phyloP scores from a whole-genome alignment of 257 asterid species.

The Fraxinus quadrangulata region DNA sequence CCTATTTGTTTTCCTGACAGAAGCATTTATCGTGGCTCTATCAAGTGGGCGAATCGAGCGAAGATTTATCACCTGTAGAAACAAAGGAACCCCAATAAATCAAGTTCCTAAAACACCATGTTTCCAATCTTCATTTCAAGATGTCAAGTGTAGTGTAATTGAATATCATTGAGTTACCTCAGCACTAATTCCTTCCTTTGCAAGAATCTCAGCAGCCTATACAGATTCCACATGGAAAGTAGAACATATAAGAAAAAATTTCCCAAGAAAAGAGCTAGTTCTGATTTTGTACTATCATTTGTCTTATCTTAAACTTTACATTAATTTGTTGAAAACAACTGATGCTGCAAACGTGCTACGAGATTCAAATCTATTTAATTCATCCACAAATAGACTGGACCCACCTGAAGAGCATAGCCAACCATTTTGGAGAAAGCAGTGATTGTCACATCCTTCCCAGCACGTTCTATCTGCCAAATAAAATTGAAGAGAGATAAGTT shows the following conservation, averaged over 20 bases:
- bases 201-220: slow-evolving; percentile 82
- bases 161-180: slow-evolving; percentile 52
- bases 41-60: slow-evolving; percentile 87
- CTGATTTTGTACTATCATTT: neutral
- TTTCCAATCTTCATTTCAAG: slow-evolving; percentile 12
- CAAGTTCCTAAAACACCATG: slow-evolving; percentile 9
- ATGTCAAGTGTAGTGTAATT: neutral
- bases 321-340: neutral
- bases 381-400: neutral
- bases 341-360: neutral
- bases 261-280: too few relatives aligned
- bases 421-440: slow-evolving; percentile 52
- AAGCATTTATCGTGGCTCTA: slow-evolving; percentile 70
- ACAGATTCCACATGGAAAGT: slow-evolving; percentile 9
- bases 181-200: slow-evolving; percentile 72
- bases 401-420: slow-evolving; percentile 56
- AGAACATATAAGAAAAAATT: slow-evolving; percentile 14
- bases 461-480: slow-evolving; percentile 37
- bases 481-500: neutral
- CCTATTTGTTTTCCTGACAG: slow-evolving; percentile 80
- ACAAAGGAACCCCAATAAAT: slow-evolving; percentile 14
- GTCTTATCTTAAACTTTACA: neutral
- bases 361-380: neutral
- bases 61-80: slow-evolving; percentile 66
- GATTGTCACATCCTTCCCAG: slow-evolving; percentile 49